A percentile compares a stretch with the other conserved stretches of the same genome.
These are phyloP conservation scores for Chimonanthus salicifolius DNA, from an alignment of 164 flowering plant species.

Conservation along the genomic window DNA sequence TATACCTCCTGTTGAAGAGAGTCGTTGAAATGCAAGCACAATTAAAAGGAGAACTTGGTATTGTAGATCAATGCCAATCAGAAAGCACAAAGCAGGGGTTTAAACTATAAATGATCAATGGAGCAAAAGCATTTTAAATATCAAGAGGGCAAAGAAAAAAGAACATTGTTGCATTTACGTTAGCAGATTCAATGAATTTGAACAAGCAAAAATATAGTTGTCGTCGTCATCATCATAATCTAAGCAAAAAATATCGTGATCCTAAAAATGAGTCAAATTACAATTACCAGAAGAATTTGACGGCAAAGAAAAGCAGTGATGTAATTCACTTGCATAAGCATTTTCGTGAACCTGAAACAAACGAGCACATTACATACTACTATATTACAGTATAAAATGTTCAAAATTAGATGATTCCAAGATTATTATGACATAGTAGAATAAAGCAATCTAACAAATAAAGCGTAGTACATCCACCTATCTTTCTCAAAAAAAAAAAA, in stretches of 20 bases:
- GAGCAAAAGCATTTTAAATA: no score
- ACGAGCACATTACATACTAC: background rate
- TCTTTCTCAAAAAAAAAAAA: no score
- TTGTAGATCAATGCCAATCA: background rate
- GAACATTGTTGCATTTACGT: no score
- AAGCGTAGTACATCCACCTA: no score
- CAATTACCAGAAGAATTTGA: conserved; percentile 67
- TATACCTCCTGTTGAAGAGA: conserved; percentile 33
- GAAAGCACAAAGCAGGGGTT: background rate
- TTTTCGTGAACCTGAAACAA: conserved; percentile 91
- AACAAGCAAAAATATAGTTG: no score
- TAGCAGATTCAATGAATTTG: no score
- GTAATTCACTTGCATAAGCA: conserved; percentile 86
- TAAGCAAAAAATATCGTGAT: no score
- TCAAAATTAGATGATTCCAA: background rate
- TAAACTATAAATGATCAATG: no score
- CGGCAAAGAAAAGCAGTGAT: conserved; percentile 84
- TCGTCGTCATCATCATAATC: no score
- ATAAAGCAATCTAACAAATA: background rate
- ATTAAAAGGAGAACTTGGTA: no score
- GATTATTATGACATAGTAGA: background rate
- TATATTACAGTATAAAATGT: background rate
- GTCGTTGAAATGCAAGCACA: background rate
- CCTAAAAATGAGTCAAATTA: background rate
- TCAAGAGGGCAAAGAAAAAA: no score